Evolutionary conservation across 2,329 filamentous ascomycete species (phyloP), one percentile per base, ranked within the genome.

Genomic region (Cladosporium sp.): DNA sequence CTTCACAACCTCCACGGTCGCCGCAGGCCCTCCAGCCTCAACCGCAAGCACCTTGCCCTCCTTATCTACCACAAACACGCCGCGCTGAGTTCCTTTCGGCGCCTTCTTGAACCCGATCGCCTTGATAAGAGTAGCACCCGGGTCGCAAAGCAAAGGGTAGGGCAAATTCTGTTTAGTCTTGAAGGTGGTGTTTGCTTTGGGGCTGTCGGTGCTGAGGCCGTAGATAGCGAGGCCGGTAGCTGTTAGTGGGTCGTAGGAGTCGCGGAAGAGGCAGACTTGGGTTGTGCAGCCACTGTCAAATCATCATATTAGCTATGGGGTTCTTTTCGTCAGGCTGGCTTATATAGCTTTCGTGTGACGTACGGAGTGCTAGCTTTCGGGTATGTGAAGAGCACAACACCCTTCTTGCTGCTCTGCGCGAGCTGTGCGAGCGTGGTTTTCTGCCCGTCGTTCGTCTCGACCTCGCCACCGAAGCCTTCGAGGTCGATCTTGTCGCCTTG

Each of bases 301-400:
- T 47, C 11, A 10, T 11, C 24, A 7, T 57, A 1, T 51, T 30
- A 52, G 49, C 52, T 62, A 24, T 55, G 7, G n/a, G n/a, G 41
- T 47, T 36, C 5, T 41, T 28, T 26, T 55, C 28, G 24, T 55
- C 65, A 82, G 92, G 87, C 88, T 97, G 94, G 98, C 69, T 94
- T 94, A 12, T 24, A 30, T 21, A 49, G 14, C 5, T 47, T 12
- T 34, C 6, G 21, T 15, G 26, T 28, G 21, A 11, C 59, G 34
- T 52, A 62, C 44, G 92, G 92, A 26, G 95, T 99, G 32, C 91
- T 95, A 14, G 95, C 95, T 81, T 91, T 96, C 67, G 95, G 95
- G 77, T 98, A 98, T 36, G 93, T 97, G 79, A 99, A 97, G 34
- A 98, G 82, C 38, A 97, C 92, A 52, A 98, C 90, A 30, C 94